These are phyloP conservation scores for Calonectria ilicicola DNA, from an alignment of 2,329 filamentous ascomycete genomes.

Conservation along the genomic window DNA sequence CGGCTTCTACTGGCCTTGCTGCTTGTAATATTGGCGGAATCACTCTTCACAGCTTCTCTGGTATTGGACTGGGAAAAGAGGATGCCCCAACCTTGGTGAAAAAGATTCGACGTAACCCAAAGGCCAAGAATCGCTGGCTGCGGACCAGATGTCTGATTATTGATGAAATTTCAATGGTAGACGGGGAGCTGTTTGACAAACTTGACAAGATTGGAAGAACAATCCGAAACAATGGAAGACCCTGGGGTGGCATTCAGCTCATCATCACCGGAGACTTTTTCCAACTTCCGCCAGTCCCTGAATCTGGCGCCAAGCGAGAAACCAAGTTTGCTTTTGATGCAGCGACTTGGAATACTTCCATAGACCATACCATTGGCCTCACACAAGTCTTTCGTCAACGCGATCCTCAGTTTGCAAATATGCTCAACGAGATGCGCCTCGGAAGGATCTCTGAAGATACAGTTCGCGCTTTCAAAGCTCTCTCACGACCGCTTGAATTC, in stretches of 20 bases:
- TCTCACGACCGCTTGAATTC: constrained; percentile 78
- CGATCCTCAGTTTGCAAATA: constrained; percentile 87
- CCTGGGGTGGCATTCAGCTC: constrained; percentile 96
- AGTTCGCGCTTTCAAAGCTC: constrained; percentile 78
- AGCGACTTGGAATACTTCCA: constrained; percentile 89
- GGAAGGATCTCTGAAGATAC: constrained; percentile 84
- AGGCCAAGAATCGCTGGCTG: constrained; percentile 90
- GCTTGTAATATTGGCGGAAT: constrained; percentile 97
- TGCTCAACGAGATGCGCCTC: constrained; percentile 98
- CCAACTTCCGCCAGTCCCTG: constrained; percentile 93
- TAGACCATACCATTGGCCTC: constrained; percentile 94
- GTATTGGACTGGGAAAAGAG: constrained; percentile 96
- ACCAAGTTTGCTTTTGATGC: constrained; percentile 95
- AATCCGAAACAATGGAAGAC: constrained; percentile 89
- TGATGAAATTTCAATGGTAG: constrained; percentile 98
- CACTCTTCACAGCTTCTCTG: constrained; percentile 94
- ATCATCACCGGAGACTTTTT: constrained; percentile 98
- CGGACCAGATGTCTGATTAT: constrained; percentile 88
- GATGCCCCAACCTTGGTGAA: constrained; percentile 82
- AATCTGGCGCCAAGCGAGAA: constrained; percentile 71
- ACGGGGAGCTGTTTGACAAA: constrained; percentile 97
- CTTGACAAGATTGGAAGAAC: constrained; percentile 87
- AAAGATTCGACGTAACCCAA: constrained; percentile 90
- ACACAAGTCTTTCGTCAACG: constrained; percentile 97
- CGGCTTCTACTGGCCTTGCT: constrained; percentile 93